Percentiles rank a stretch among this genome's conserved stretches.
These are phyloP conservation scores for Botryotinia narcissicola DNA, from an alignment of 2,329 filamentous ascomycete genomes.

Conservation along the genomic window DNA sequence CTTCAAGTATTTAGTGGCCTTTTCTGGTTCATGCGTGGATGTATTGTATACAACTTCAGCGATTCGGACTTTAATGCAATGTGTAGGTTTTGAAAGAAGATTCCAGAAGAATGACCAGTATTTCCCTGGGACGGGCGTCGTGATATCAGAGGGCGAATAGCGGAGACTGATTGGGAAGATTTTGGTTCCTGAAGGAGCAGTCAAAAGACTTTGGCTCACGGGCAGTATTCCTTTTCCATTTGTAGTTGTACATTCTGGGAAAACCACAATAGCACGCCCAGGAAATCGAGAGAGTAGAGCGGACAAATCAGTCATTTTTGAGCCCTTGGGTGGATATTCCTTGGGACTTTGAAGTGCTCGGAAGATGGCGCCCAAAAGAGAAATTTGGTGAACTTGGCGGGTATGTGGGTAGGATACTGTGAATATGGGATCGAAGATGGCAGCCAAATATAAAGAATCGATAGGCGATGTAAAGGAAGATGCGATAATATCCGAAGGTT, in stretches of 20 bases:
- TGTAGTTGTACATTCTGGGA: slow-evolving; percentile 91
- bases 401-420: slow-evolving; percentile 77
- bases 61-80: slow-evolving; percentile 87
- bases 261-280: slow-evolving; percentile 75
- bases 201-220: slow-evolving; percentile 73
- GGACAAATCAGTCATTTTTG: slow-evolving; percentile 58
- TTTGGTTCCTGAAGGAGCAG: slow-evolving; percentile 62
- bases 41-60: slow-evolving; percentile 68
- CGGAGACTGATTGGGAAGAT: slow-evolving; percentile 90
- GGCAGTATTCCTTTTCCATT: slow-evolving; percentile 90
- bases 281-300: slow-evolving; percentile 67
- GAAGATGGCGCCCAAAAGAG: slow-evolving; percentile 71
- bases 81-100: slow-evolving; percentile 77
- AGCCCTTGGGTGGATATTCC: slow-evolving; percentile 45
- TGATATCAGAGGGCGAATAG: slow-evolving; percentile 85
- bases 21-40: slow-evolving; percentile 38
- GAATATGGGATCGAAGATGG: slow-evolving; percentile 95
- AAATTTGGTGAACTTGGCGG: slow-evolving; percentile 71
- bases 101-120: slow-evolving; percentile 80
- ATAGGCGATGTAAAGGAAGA: slow-evolving; percentile 90
- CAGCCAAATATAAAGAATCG: slow-evolving; percentile 89
- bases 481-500: slow-evolving; percentile 78
- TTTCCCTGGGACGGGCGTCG: slow-evolving; percentile 78
- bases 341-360: slow-evolving; percentile 65
- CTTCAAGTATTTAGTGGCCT: slow-evolving; percentile 37